Conservation (phyloP, 2,329 filamentous ascomycete genomes). For the Trichophyton mentagrophytes region DNA sequence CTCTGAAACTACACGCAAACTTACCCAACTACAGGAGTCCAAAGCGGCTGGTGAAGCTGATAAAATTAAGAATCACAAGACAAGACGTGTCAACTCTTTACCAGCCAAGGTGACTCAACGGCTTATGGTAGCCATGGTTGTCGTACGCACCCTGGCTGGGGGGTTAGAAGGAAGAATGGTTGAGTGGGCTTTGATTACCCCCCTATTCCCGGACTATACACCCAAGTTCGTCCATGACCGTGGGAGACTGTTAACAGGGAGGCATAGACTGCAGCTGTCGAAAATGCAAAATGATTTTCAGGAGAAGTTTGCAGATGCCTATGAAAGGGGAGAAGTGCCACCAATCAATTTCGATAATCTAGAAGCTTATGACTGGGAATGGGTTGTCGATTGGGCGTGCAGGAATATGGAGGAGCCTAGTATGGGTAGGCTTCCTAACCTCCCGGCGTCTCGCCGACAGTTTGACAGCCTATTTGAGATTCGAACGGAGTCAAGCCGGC, state of each 20-base stretch:
- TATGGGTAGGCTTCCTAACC: conserved; percentile 24
- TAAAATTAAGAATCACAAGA: neutral
- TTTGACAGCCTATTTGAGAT: conserved; percentile 33
- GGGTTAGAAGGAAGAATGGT: conserved; percentile 31
- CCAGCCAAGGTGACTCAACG: conserved; percentile 17
- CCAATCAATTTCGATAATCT: conserved; percentile 33
- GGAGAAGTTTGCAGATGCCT: conserved; percentile 34
- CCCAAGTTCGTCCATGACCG: conserved; percentile 26
- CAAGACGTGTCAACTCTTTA: neutral
- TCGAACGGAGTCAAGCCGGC: conserved; percentile 22
- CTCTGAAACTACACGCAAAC: neutral
- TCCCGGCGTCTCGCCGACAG: conserved; percentile 33
- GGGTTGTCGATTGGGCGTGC: conserved; percentile 36
- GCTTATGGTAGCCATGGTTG: conserved; percentile 32
- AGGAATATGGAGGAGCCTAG: conserved; percentile 29
- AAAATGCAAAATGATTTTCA: conserved; percentile 38
- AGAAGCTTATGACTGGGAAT: conserved; percentile 34
- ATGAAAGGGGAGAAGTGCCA: conserved; percentile 32
- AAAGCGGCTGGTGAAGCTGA: neutral
- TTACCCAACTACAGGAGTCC: conserved; percentile 4
- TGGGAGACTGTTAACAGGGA: conserved; percentile 27
- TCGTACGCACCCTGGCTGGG: conserved; percentile 34
- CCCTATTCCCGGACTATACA: conserved; percentile 31
- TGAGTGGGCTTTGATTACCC: conserved; percentile 35
- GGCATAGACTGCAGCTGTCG: conserved; percentile 28